A percentile compares a stretch with the other conserved stretches of the same genome.
These are phyloP conservation scores for Dictyostelium purpureum DNA, from an alignment of 78 protist species.

Conservation along the genomic window DNA sequence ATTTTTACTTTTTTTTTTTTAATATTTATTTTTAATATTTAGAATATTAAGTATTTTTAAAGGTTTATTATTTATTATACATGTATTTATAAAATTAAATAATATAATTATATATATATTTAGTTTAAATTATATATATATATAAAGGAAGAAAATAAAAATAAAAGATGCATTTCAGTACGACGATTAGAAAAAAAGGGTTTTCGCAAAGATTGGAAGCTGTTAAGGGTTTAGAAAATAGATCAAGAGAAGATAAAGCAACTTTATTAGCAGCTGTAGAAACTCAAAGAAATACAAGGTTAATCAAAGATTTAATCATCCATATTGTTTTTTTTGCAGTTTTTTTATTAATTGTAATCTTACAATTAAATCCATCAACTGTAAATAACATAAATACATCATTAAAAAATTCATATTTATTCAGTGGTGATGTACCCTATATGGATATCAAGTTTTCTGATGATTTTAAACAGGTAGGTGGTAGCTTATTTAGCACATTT, in stretches of 20 bases:
- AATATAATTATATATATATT: too few species aligned
- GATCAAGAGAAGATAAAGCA: conserved; percentile 37
- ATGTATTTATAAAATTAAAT: too few species aligned
- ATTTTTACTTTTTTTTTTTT: too few species aligned
- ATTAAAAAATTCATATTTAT: conserved; percentile 1
- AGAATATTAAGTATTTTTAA: too few species aligned
- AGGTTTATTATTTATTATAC: too few species aligned
- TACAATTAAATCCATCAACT: conserved; percentile 31
- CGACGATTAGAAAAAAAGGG: neutral
- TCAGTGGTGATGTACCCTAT: neutral
- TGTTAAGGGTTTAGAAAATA: neutral
- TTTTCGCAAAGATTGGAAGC: neutral
- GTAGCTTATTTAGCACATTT: too few species aligned
- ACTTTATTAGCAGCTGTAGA: conserved; percentile 43
- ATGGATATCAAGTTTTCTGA: neutral
- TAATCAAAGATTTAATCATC: conserved; percentile 46
- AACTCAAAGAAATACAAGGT: conserved; percentile 48
- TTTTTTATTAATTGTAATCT: conserved; percentile 10
- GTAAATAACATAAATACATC: conserved; percentile 19
- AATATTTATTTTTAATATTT: too few species aligned
- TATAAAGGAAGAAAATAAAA: neutral
- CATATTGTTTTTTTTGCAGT: conserved; percentile 36
- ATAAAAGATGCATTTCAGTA: neutral
- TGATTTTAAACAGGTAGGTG: too few species aligned
- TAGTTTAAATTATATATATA: too few species aligned